phyloP scores from a whole-genome alignment of 129 eudicot genomes.

The Kitagawia praeruptora region DNA sequence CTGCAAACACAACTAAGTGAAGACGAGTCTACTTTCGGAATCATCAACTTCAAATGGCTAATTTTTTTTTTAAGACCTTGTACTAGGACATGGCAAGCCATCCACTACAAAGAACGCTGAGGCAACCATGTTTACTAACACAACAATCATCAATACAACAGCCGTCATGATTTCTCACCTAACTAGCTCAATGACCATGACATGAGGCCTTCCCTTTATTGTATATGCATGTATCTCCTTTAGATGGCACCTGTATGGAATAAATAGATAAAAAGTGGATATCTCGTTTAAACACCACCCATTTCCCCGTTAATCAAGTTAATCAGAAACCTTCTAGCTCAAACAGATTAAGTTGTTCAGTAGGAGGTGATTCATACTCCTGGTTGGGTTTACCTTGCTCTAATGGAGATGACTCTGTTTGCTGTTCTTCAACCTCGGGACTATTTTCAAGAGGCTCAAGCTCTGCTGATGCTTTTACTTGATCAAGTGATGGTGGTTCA shows the following conservation, averaged over 20 bases:
- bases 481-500: conserved; percentile 51
- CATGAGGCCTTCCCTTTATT: conserved; percentile 41
- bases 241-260: conserved; percentile 76
- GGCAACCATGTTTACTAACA: conserved; percentile 4
- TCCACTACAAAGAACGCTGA: conserved; percentile 12
- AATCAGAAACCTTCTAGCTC: conserved; percentile 82
- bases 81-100: background rate
- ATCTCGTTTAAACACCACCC: conserved; percentile 28
- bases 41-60: background rate
- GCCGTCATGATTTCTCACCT: conserved; percentile 22
- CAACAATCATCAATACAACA: conserved; percentile 11
- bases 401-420: conserved; percentile 40
- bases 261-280: conserved; percentile 51
- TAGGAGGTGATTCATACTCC: conserved; percentile 57
- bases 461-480: conserved; percentile 24
- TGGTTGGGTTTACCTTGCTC: conserved; percentile 71
- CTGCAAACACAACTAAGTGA: background rate
- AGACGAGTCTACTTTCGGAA: background rate
- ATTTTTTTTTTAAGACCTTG: background rate
- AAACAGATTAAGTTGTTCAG: conserved; percentile 59
- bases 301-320: conserved; percentile 47
- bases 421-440: conserved; percentile 38
- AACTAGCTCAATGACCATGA: conserved; percentile 18
- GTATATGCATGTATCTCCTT: conserved; percentile 42
- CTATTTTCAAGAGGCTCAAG: conserved; percentile 46